phyloP scores from a whole-genome alignment of 2,329 filamentous ascomycete species.

The Phoma sp. region DNA sequence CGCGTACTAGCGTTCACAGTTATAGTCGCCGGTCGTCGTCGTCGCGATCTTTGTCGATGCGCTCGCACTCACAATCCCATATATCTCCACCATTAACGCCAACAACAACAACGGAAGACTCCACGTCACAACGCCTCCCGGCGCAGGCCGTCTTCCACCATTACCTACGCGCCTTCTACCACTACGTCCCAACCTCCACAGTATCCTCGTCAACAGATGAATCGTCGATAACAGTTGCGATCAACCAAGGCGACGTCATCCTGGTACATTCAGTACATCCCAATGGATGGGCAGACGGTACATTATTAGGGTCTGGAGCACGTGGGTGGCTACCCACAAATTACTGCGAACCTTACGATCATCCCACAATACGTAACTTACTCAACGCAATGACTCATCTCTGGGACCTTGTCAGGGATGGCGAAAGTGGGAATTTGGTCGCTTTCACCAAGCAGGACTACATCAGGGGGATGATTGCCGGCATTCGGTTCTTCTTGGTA shows the following conservation, averaged over 20 bases:
- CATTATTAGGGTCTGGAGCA: constrained; percentile 80
- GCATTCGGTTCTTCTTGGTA: constrained; percentile 87
- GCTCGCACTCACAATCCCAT: constrained; percentile 53
- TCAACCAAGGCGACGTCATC: constrained; percentile 90
- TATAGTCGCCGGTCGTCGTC: constrained; percentile 38
- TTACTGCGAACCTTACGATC: constrained; percentile 95
- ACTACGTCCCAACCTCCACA: constrained; percentile 80
- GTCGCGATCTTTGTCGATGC: constrained; percentile 39
- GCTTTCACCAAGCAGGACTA: constrained; percentile 92
- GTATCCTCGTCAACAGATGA: constrained; percentile 77
- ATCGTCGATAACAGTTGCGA: constrained; percentile 73
- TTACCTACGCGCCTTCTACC: constrained; percentile 92
- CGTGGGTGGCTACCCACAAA: constrained; percentile 97
- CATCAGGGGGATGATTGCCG: constrained; percentile 91
- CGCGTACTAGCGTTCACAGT: constrained; percentile 24
- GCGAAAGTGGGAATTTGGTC: constrained; percentile 73
- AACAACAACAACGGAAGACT: constrained; percentile 65
- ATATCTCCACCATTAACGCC: constrained; percentile 82
- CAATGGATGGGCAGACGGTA: constrained; percentile 98
- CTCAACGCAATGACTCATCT: constrained; percentile 87
- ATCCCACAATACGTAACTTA: constrained; percentile 81
- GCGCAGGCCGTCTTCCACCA: constrained; percentile 81
- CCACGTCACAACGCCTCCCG: constrained; percentile 54
- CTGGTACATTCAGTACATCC: constrained; percentile 96
- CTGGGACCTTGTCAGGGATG: constrained; percentile 86